Evolutionary conservation across 768 basidiomycete species (phyloP).

Genomic region (Rhizopogon salebrosus): DNA sequence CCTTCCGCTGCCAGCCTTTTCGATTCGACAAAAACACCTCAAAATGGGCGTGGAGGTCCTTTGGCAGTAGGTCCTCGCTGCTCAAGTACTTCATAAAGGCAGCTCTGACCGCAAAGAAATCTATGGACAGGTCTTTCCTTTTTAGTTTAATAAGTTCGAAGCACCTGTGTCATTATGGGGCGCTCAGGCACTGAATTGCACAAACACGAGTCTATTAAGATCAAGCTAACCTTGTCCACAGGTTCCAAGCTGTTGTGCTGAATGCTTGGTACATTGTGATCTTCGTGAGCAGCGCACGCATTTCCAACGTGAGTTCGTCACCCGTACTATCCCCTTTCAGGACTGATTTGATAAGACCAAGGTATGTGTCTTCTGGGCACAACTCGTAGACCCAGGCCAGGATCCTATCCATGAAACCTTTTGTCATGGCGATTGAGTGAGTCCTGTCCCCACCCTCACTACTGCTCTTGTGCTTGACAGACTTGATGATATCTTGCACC

Average conservation of each 20-base stretch:
- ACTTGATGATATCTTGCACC: conserved; percentile 19
- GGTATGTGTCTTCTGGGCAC: not conserved
- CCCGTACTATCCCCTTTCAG: not conserved
- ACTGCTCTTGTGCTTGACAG: conserved; percentile 14
- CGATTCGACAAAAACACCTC: conserved; percentile 15
- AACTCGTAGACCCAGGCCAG: not conserved
- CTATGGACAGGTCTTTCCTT: conserved; percentile 13
- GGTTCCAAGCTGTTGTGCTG: not conserved
- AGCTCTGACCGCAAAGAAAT: not conserved
- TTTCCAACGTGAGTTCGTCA: not conserved
- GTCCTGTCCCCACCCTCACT: conserved; percentile 15
- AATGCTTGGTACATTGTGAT: not conserved
- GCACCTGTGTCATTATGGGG: too few species aligned
- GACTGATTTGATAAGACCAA: not conserved
- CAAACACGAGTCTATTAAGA: not conserved
- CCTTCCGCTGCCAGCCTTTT: conserved; percentile 22
- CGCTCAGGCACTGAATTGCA: not conserved
- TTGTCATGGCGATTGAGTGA: conserved; percentile 16
- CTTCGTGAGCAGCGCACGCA: not conserved
- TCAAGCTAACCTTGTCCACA: not conserved
- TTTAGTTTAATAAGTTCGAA: conserved; percentile 25
- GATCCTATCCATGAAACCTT: conserved; percentile 1
- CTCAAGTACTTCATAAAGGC: conserved; percentile 4
- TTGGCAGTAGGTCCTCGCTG: not conserved
- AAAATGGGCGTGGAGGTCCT: conserved; percentile 14